Evolutionary conservation across 139 green algal genomes (phyloP).

Genomic region (Protoeuglena noctilucae): DNA sequence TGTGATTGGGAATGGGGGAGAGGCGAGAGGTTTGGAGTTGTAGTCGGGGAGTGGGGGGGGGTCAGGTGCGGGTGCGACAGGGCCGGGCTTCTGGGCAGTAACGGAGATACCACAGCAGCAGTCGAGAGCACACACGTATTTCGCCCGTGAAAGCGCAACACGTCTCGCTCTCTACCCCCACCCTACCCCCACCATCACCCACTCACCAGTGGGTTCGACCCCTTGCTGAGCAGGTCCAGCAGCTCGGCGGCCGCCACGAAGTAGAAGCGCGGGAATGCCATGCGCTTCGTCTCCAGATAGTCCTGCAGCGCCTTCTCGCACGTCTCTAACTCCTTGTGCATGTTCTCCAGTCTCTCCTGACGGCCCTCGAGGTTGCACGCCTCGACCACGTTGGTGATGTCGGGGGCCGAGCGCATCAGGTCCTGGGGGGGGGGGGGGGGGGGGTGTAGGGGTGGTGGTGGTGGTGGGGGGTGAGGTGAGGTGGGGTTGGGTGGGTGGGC

Average conservation of each 20-base stretch:
- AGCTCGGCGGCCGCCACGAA: constrained; percentile 78
- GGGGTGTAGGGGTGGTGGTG: constrained; percentile 8
- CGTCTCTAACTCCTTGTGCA: constrained; percentile 70
- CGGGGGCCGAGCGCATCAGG: constrained; percentile 51
- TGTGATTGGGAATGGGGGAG: too few relatives aligned
- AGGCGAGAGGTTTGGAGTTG: too few relatives aligned
- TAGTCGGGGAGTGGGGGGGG: too few relatives aligned
- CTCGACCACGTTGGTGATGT: constrained; percentile 68
- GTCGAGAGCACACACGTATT: too few relatives aligned
- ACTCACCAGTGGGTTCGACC: constrained; percentile 65
- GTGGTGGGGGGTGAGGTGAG: neutral
- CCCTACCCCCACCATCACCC: too few relatives aligned
- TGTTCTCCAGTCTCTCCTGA: constrained; percentile 68
- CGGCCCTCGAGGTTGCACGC: constrained; percentile 71
- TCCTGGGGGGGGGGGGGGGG: too few relatives aligned
- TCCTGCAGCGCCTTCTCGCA: constrained; percentile 86
- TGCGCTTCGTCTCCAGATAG: constrained; percentile 82
- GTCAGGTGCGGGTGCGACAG: too few relatives aligned
- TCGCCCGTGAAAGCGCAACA: too few relatives aligned
- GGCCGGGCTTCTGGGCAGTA: too few relatives aligned
- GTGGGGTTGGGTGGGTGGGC: neutral
- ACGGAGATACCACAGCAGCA: too few relatives aligned
- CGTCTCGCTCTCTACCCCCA: too few relatives aligned
- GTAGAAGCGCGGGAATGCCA: constrained; percentile 86
- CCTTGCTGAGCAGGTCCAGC: constrained; percentile 81